Evolutionary conservation across 495 filamentous ascomycete genomes (phyloP), one percentile per base, ranked within the genome.

Genomic region (Hypoxylon lienhwacheense): DNA sequence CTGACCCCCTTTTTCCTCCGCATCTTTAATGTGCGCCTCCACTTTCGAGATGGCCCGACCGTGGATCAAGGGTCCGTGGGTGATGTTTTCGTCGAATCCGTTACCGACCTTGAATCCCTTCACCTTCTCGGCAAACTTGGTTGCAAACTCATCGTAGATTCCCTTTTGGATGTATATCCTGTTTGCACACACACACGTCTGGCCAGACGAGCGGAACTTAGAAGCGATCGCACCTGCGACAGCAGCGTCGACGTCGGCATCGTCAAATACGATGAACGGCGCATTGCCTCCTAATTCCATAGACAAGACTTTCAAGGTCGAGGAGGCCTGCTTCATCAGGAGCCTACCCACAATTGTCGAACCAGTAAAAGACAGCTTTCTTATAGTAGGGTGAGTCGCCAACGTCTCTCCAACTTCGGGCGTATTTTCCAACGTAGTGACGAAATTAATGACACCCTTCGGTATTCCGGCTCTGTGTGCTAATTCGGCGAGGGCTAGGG

Each of bases 251-350:
- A 96, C 70, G 64, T 96, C 87, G 24, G 90, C 88, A 62, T 96
- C 90, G 47, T 95, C 87, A 59, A 96, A 96, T 12, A 96, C 89
- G 45, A 96, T 95, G 73, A 96, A 95, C 1, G 91, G 90, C 0
- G 89, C 87, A 67, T 96, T 96, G 15, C 91, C 91, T 37, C 91
- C 91, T 0, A 96, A 80, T 65, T 96, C 91, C 63, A 95, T 85
- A 3, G 83, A 88, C 14, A 93, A 75, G 65, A 93, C 89, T 77
- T 96, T 96, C 47, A 96, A 73, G 0, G 89, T 95, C 5, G 78
- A 77, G 0, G 89, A 78, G 15, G 83, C 82, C 73, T 95, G 91
- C 70, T 86, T 84, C 86, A 91, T 91, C 17, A 96, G 77, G 1
- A 96, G 77, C 60, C 87, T 91, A 8, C 91, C 91, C n/a, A 96